phyloP scores from a whole-genome alignment of 176 grass and related monocot species.

The Avena eriantha region DNA sequence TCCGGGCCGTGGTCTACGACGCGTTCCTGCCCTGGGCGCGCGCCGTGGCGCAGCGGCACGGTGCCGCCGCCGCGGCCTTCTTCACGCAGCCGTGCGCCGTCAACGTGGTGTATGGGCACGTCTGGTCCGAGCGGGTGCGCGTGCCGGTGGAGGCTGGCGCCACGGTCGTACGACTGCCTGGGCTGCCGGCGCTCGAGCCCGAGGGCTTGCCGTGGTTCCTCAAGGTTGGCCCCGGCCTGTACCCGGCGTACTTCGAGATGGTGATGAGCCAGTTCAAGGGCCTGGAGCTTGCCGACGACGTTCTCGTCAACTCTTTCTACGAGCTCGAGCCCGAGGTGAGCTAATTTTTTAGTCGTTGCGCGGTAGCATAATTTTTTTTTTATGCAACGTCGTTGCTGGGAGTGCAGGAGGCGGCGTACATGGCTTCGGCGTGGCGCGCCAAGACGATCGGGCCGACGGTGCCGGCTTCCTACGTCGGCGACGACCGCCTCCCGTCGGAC shows the following conservation, averaged over 20 bases:
- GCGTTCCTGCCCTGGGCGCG: slow-evolving; percentile 69
- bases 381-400: no score
- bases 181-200: slow-evolving; percentile 45
- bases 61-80: slow-evolving; percentile 50
- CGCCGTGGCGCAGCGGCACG: slow-evolving; percentile 39
- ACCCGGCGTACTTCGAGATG: slow-evolving; percentile 51
- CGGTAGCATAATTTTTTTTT: no score
- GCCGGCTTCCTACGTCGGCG: slow-evolving; percentile 58
- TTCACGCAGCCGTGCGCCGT: slow-evolving; percentile 80
- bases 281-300: slow-evolving; percentile 56
- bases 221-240: slow-evolving; percentile 34
- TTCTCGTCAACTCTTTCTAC: slow-evolving; percentile 78
- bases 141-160: slow-evolving; percentile 38
- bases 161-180: slow-evolving; percentile 33
- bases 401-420: slow-evolving; percentile 80
- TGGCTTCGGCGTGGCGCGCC: slow-evolving; percentile 58
- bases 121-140: slow-evolving; percentile 27
- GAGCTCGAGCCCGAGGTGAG: slow-evolving; percentile 76
- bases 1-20: slow-evolving; percentile 69
- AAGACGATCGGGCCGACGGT: slow-evolving; percentile 86
- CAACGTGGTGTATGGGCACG: slow-evolving; percentile 58
- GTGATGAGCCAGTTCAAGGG: slow-evolving; percentile 64
- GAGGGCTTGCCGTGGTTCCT: slow-evolving; percentile 60
- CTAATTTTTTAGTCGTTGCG: no score
- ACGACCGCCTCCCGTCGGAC: slow-evolving; percentile 46